Evolutionary conservation across 73 alveolate genomes (phyloP), one percentile per base, ranked within the genome.

Genomic region (Effrenium voratum): DNA sequence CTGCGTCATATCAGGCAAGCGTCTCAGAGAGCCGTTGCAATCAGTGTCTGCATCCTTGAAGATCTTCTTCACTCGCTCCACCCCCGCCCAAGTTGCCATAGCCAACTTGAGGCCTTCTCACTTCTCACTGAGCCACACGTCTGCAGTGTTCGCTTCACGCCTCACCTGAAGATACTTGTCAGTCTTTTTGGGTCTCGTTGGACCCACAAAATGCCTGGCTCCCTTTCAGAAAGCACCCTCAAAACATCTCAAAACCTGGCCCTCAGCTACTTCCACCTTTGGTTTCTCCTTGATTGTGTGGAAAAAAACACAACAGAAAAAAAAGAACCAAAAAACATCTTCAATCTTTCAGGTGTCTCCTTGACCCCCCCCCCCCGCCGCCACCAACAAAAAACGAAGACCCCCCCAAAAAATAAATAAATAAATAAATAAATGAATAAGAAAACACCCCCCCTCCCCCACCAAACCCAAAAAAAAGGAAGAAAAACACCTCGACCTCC

Each of bases 21-120:
- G n/a, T n/a, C n/a, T 82, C 50, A 82, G 73, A 49, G 49, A 72
- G 34, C 92, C 92, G 49, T 82, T 82, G 24, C 50, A n/a, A 34
- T 82, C 92, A 0, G 75, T 24, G 49, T 82, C 92, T n/a, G 92
- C 92, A 49, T 38, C 92, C 75, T 49, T 16, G 73, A 82, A 82
- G 28, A 82, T 82, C 75, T 82, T 41, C 75, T 82, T 82, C 50
- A 82, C 92, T 19, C 92, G 92, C 73, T 82, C 76, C 32, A 73
- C 92, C 15, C 92, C 73, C 2, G 92, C 92, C 36, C n/a, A 49
- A 43, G 49, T 50, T 30, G 92, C 34, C 92, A 82, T 82, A 47
- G 68, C 30, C 72, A 22, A 22, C 28, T 57, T 57, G 6, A 30
- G 72, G n/a, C 16, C 1, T 30, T 0, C 72, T 30, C 72, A 57